phyloP scores from a whole-genome alignment of 2,329 filamentous ascomycete genomes.

The Thielaviopsis punctulata region DNA sequence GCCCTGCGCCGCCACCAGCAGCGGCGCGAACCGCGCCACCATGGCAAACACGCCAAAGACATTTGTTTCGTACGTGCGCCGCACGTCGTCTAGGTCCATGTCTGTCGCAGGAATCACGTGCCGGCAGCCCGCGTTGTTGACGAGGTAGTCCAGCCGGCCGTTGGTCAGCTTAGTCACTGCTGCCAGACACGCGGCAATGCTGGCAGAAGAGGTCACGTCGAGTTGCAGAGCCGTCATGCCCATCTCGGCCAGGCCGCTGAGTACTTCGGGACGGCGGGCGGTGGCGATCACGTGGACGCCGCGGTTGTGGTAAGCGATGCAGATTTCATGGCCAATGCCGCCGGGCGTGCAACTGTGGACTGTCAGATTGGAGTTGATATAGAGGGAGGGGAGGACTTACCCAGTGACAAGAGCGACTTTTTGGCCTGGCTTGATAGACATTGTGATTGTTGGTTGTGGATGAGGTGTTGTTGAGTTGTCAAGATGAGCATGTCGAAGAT shows the following conservation, averaged over 20 bases:
- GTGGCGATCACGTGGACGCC: conserved; percentile 40
- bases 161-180: conserved; percentile 31
- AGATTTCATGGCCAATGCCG: conserved; percentile 38
- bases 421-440: conserved; percentile 15
- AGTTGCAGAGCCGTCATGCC: conserved; percentile 34
- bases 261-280: conserved; percentile 31
- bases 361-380: conserved; percentile 16
- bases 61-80: conserved; percentile 37
- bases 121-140: conserved; percentile 36
- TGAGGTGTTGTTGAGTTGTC: background rate
- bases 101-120: conserved; percentile 35
- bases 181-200: conserved; percentile 30
- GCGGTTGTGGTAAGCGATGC: conserved; percentile 32
- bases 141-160: conserved; percentile 37
- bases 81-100: conserved; percentile 33
- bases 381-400: conserved; percentile 17
- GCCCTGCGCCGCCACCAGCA: conserved; percentile 32
- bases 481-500: background rate
- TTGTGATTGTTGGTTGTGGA: background rate
- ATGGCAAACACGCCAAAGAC: conserved; percentile 41
- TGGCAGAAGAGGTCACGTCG: conserved; percentile 35
- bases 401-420: conserved; percentile 34
- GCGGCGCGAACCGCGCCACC: conserved; percentile 30
- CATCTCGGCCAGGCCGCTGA: conserved; percentile 26
- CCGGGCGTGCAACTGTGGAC: conserved; percentile 33